These are phyloP conservation scores for Penicillium dipodomyicola DNA, from an alignment of 495 filamentous ascomycete genomes.

Conservation along the genomic window DNA sequence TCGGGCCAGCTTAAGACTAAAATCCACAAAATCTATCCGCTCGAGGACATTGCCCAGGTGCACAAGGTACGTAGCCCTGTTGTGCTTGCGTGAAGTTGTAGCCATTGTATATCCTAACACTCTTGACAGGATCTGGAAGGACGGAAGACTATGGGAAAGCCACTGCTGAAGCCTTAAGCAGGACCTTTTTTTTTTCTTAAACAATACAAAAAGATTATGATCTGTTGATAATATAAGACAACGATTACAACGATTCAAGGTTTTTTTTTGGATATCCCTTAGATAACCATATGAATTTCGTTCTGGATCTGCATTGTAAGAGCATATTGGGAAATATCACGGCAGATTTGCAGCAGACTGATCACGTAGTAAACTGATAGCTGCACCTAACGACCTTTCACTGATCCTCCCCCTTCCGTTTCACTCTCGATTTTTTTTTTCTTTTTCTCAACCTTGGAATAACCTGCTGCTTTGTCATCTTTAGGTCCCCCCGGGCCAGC, in stretches of 20 bases:
- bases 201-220: not conserved
- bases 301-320: not conserved
- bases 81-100: not conserved
- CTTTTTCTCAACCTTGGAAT: not conserved
- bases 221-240: not conserved
- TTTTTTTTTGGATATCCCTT: too few relatives aligned
- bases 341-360: not conserved
- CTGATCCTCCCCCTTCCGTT: not conserved
- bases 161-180: slow-evolving; percentile 38
- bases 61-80: slow-evolving; percentile 51
- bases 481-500: not conserved
- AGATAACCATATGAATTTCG: not conserved
- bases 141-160: slow-evolving; percentile 80
- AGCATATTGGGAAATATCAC: not conserved
- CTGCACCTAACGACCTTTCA: not conserved
- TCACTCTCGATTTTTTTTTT: not conserved
- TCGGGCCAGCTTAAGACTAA: slow-evolving; percentile 67
- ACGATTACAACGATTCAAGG: not conserved
- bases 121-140: slow-evolving; percentile 67
- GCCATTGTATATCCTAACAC: slow-evolving; percentile 9
- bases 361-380: not conserved
- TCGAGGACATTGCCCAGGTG: slow-evolving; percentile 70
- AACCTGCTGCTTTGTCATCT: not conserved
- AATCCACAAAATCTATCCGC: slow-evolving; percentile 79
- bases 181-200: not conserved